These are phyloP conservation scores for Xerocomus amazonicus DNA, from an alignment of 1,284 basidiomycete species.

Conservation along the genomic window DNA sequence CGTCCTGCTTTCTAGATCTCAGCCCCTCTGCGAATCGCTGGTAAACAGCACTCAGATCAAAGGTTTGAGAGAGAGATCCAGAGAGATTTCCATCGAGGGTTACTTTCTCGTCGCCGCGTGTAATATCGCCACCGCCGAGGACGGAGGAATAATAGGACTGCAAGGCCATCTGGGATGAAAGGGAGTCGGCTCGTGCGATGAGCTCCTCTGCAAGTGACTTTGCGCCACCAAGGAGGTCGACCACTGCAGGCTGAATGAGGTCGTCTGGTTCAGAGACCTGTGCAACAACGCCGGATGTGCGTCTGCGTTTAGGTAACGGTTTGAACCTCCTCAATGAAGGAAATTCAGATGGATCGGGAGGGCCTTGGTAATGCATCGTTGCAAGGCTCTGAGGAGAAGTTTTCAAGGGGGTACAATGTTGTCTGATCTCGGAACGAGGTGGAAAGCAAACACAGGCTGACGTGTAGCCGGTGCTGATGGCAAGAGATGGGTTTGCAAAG, in stretches of 20 bases:
- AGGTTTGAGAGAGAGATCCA: conserved; percentile 22
- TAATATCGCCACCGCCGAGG: conserved; percentile 38
- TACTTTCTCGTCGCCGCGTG: conserved; percentile 31
- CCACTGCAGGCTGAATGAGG: conserved; percentile 29
- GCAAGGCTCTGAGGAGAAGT: background rate
- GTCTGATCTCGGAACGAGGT: conserved; percentile 2
- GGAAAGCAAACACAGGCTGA: conserved; percentile 23
- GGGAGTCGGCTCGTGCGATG: conserved; percentile 45
- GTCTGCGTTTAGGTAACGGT: conserved; percentile 71
- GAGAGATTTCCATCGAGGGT: conserved; percentile 15
- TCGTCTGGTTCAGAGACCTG: conserved; percentile 21
- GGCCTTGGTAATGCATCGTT: conserved; percentile 38
- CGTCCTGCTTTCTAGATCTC: conserved; percentile 31
- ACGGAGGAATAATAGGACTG: conserved; percentile 63
- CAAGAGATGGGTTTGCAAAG: no score
- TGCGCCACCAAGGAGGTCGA: conserved; percentile 34
- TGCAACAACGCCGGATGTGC: conserved; percentile 32
- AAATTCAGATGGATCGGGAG: conserved; percentile 60
- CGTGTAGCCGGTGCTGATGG: conserved; percentile 17
- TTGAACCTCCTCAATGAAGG: conserved; percentile 61
- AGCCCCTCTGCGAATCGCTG: conserved; percentile 26
- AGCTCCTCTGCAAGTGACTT: conserved; percentile 49
- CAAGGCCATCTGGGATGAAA: conserved; percentile 52
- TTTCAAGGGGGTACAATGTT: conserved; percentile 4
- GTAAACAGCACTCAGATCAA: conserved; percentile 30